A percentile compares a stretch with the other conserved stretches of the same genome.
Conservation (phyloP, 768 basidiomycete species). For the Leccinum sublutescens region DNA sequence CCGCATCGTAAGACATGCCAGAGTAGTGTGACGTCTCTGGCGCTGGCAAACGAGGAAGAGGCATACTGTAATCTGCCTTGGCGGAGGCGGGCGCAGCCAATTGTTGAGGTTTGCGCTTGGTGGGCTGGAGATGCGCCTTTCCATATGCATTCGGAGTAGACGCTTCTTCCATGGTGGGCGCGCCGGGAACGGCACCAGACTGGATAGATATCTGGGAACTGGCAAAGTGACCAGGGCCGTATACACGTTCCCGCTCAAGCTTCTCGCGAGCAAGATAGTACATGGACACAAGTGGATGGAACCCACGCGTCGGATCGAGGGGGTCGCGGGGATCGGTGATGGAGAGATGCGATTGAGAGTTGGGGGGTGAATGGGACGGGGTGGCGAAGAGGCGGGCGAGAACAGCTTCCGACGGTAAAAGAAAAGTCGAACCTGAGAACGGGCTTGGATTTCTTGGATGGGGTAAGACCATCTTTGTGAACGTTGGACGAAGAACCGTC, state of each 20-base stretch:
- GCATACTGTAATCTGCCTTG: conserved; percentile 78
- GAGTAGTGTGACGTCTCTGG: conserved; percentile 82
- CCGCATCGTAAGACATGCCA: conserved; percentile 73
- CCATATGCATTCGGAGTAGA: conserved; percentile 15
- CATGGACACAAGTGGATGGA: conserved; percentile 93
- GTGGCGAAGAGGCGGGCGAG: conserved; percentile 50
- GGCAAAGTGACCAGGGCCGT: conserved; percentile 92
- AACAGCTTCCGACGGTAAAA: conserved; percentile 92
- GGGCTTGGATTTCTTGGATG: conserved; percentile 73
- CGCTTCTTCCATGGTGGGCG: conserved; percentile 25
- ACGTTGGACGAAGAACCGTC: conserved; percentile 41
- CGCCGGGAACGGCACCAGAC: conserved; percentile 23
- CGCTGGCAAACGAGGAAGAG: conserved; percentile 74
- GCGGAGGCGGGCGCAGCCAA: conserved; percentile 30
- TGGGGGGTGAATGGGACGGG: conserved; percentile 59
- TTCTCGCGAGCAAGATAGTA: conserved; percentile 97
- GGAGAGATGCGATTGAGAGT: conserved; percentile 55
- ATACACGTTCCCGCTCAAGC: conserved; percentile 89
- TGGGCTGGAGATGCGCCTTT: conserved; percentile 29
- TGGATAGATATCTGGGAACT: conserved; percentile 78
- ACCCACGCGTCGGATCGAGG: conserved; percentile 85
- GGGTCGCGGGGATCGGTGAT: conserved; percentile 50
- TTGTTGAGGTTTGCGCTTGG: conserved; percentile 33
- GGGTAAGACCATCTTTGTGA: conserved; percentile 42
- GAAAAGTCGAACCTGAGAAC: conserved; percentile 95